Conservation (phyloP, 2,329 filamentous ascomycete genomes). For the Alternaria brassicae region DNA sequence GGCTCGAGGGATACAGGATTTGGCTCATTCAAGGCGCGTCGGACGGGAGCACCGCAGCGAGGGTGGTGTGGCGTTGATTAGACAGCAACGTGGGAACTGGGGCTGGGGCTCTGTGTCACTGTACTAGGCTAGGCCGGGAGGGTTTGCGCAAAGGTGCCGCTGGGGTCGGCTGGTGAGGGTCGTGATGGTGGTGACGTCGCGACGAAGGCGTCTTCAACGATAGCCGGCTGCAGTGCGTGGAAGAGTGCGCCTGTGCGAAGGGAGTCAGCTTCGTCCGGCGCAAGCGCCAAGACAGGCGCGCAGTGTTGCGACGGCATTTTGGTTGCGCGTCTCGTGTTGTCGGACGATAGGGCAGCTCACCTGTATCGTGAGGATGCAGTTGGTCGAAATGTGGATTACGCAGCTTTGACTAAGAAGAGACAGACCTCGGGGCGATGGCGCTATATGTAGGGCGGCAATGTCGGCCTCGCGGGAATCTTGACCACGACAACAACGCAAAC, state of each 20-base stretch:
- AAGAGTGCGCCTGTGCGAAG: slow-evolving; percentile 7
- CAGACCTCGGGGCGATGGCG: slow-evolving; percentile 12
- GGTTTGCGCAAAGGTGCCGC: not conserved
- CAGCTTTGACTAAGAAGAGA: slow-evolving; percentile 31
- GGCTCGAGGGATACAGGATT: slow-evolving; percentile 45
- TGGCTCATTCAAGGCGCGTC: slow-evolving; percentile 30
- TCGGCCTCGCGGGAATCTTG: slow-evolving; percentile 13
- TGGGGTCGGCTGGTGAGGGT: not conserved
- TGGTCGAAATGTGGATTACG: slow-evolving; percentile 28
- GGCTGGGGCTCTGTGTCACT: not conserved
- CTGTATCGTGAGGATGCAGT: slow-evolving; percentile 27
- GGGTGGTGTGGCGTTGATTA: slow-evolving; percentile 17
- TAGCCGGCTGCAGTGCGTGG: slow-evolving; percentile 11
- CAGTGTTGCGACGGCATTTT: slow-evolving; percentile 16
- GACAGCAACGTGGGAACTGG: slow-evolving; percentile 10
- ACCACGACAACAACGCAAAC: slow-evolving; percentile 4
- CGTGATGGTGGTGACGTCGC: slow-evolving; percentile 19
- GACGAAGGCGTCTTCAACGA: slow-evolving; percentile 5
- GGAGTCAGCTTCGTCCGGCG: slow-evolving; percentile 20
- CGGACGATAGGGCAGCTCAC: slow-evolving; percentile 24
- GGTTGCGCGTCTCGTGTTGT: slow-evolving; percentile 13
- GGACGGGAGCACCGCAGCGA: slow-evolving; percentile 2
- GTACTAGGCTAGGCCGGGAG: not conserved
- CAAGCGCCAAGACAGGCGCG: slow-evolving; percentile 14
- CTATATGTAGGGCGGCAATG: slow-evolving; percentile 17